Evolutionary conservation across 768 basidiomycete species (phyloP).

Genomic region (Tulasnella sp.): DNA sequence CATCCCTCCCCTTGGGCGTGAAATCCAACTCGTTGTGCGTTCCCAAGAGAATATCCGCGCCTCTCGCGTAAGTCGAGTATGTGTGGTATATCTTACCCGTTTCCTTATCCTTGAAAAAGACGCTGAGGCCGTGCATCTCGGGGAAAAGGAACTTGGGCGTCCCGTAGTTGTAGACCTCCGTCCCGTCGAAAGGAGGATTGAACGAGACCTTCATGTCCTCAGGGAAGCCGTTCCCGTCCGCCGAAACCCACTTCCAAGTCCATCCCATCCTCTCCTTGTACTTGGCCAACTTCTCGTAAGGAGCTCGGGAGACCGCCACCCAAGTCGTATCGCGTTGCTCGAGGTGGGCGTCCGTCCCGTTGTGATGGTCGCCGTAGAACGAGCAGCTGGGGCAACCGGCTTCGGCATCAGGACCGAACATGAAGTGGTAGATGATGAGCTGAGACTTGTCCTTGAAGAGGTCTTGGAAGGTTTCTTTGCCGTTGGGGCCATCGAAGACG

Average conservation of each 20-base stretch:
- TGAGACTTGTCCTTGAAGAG: slow-evolving; percentile 4
- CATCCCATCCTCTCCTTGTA: slow-evolving; percentile 6
- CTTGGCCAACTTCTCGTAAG: slow-evolving; percentile 2
- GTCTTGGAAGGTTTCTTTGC: not conserved
- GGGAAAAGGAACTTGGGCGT: not conserved
- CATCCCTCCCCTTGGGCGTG: not conserved
- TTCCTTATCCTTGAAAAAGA: not conserved
- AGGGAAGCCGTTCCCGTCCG: not conserved
- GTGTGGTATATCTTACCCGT: slow-evolving; percentile 5
- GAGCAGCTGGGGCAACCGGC: not conserved
- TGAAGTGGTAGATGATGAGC: slow-evolving; percentile 9
- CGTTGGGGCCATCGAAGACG: slow-evolving; percentile 1
- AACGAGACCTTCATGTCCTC: not conserved
- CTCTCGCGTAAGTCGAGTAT: not conserved
- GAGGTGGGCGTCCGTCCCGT: not conserved
- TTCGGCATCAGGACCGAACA: not conserved
- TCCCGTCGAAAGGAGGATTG: not conserved
- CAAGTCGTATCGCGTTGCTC: slow-evolving; percentile 1
- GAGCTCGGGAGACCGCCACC: not conserved
- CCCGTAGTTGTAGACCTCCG: not conserved
- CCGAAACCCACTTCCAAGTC: not conserved
- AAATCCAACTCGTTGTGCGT: slow-evolving; percentile 3
- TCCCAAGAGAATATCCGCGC: not conserved
- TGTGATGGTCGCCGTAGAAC: not conserved
- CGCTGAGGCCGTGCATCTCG: not conserved